Base-by-base conservation (phyloP, 164 flowering plant species). In the Sedum album region DNA sequence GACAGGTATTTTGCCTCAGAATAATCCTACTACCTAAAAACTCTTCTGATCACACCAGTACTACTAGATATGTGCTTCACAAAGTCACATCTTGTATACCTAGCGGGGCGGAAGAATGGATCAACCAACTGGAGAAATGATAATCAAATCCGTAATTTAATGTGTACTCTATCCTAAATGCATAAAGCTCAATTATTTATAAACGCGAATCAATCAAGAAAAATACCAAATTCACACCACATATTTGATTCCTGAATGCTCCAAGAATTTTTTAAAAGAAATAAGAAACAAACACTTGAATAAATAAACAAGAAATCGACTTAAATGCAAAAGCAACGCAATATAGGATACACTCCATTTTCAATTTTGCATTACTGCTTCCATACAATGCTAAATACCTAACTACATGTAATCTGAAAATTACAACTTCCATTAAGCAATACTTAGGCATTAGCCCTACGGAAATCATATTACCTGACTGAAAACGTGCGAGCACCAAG, bases 401-500 rank as follows among this genome's bases (percentile, higher is more conserved):
- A 30, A 20, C 20, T 14, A 57, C 57, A 51, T 51, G 6, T 5
- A 21, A 0, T 0, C 28, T n/a, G 21, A 51, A n/a, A 10, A 51
- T 23, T 1, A 3, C 57, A 51, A 5, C 11, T 18, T 18, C 20
- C 4, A 18, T 18, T n/a, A 18, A 44, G 49, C 5, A 2, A 17
- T 44, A 10, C 2, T 44, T 2, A 4, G 49, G 14, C 14, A 44
- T 41, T 23, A 6, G 17, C 4, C 48, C 35, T 80, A 83, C 88
- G 85, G 74, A 77, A 61, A 71, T 41, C 74, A 70, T 42, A 61
- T 67, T 66, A 68, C 71, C 42, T 46, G 66, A 68, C 73, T 65
- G 30, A 65, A 36, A 65, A 57, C n/a, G 18, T 28, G 33, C 4
- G 62, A 57, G 62, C 33, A 46, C 31, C 78, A 77, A 26, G 25